Evolutionary conservation across 306 rosid genomes (phyloP).

Genomic region (Erythrophleum fordii): DNA sequence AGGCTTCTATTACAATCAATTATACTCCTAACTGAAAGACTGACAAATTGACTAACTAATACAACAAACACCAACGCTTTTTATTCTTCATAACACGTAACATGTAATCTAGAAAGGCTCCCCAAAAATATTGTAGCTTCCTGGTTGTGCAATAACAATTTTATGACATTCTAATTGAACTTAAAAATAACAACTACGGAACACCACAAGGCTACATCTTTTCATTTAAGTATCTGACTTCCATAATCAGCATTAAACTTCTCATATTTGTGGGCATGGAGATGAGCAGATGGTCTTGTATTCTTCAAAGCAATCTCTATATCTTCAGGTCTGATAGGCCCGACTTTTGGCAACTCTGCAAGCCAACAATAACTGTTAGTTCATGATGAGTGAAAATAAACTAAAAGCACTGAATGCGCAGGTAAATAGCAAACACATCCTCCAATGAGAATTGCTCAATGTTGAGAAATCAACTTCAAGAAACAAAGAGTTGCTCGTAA

Average conservation of each 20-base stretch:
- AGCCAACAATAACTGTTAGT: slow-evolving; percentile 12
- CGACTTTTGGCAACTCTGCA: slow-evolving; percentile 73
- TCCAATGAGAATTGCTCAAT: background rate
- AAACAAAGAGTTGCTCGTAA: background rate
- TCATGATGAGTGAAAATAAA: slow-evolving; percentile 3
- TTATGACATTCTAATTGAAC: background rate
- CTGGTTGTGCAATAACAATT: background rate
- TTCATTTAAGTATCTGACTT: slow-evolving; percentile 59
- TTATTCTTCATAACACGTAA: too few species aligned
- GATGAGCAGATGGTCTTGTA: slow-evolving; percentile 74
- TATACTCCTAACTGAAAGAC: too few species aligned
- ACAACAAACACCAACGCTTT: too few species aligned
- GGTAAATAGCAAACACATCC: background rate
- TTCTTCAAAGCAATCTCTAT: slow-evolving; percentile 59
- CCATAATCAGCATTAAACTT: slow-evolving; percentile 70
- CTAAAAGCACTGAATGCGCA: background rate
- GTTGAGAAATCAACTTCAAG: background rate
- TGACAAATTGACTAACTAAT: too few species aligned
- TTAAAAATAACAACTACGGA: background rate
- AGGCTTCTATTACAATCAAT: too few species aligned
- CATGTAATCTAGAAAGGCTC: background rate
- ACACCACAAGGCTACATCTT: slow-evolving; percentile 7
- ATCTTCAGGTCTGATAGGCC: slow-evolving; percentile 58
- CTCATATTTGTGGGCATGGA: slow-evolving; percentile 63
- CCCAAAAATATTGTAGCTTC: background rate